These are phyloP conservation scores for Trichocladium antarcticum DNA, from an alignment of 495 filamentous ascomycete species.

Conservation along the genomic window DNA sequence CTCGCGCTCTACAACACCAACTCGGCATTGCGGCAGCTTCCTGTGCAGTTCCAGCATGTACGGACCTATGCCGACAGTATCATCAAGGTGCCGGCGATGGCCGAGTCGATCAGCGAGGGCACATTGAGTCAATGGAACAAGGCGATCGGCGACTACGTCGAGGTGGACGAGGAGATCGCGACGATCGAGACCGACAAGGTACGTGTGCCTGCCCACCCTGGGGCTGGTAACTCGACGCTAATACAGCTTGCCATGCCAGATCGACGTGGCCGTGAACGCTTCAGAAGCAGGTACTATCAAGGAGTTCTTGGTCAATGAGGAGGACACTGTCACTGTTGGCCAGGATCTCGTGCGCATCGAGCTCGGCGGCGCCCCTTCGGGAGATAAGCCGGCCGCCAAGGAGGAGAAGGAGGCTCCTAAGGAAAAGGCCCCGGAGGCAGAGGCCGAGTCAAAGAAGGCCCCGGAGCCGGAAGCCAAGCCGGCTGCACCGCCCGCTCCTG, in stretches of 20 bases:
- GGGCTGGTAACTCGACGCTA: not conserved
- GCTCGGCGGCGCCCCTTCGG: conserved; percentile 51
- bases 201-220: conserved; percentile 14
- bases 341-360: conserved; percentile 84
- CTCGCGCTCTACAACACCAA: conserved; percentile 20
- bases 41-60: conserved; percentile 40
- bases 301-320: conserved; percentile 84
- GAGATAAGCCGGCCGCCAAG: conserved; percentile 38
- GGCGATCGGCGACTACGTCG: conserved; percentile 88
- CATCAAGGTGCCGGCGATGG: conserved; percentile 95
- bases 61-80: conserved; percentile 59
- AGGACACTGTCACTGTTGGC: conserved; percentile 91
- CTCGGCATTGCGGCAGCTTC: conserved; percentile 34
- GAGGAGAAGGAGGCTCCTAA: conserved; percentile 51
- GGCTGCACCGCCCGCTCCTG: conserved; percentile 25
- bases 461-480: conserved; percentile 30
- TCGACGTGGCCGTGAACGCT: conserved; percentile 91
- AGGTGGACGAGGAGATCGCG: conserved; percentile 94
- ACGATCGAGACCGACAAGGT: conserved; percentile 99
- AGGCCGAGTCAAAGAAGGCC: conserved; percentile 44
- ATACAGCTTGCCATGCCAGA: conserved; percentile 40
- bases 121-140: conserved; percentile 94
- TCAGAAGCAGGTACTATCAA: conserved; percentile 85
- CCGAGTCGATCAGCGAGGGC: conserved; percentile 96
- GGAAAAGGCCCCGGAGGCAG: conserved; percentile 43